Percentiles rank a stretch among this genome's conserved stretches.
Evolutionary conservation across 768 basidiomycete species (phyloP).

Genomic region (Panaeolus papilionaceus): DNA sequence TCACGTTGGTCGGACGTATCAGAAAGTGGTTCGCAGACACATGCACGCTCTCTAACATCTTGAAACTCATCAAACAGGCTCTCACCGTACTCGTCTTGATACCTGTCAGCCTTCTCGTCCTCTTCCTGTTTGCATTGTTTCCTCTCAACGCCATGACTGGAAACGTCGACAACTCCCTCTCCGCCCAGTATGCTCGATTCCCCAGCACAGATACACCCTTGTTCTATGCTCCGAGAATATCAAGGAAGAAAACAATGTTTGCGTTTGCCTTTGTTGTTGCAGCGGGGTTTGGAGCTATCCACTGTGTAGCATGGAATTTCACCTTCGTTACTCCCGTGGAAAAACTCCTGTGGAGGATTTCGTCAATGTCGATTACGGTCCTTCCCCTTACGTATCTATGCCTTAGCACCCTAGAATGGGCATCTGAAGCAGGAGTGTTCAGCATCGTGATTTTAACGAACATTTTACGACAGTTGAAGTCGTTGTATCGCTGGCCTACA

Average conservation of each 20-base stretch:
- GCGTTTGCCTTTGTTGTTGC: constrained; percentile 13
- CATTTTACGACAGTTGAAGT: neutral
- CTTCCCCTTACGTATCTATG: constrained; percentile 15
- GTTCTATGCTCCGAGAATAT: constrained; percentile 20
- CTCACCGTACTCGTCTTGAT: neutral
- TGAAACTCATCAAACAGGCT: neutral
- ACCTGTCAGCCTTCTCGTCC: neutral
- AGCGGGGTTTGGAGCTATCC: constrained; percentile 17
- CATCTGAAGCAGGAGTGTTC: neutral
- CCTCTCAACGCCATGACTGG: constrained; percentile 6
- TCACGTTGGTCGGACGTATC: neutral
- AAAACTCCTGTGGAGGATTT: constrained; percentile 18
- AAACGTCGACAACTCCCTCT: neutral
- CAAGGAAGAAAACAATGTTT: constrained; percentile 11
- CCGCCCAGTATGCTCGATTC: neutral
- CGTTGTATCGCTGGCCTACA: neutral
- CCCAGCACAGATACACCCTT: neutral
- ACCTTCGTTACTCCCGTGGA: constrained; percentile 17
- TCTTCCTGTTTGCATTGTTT: neutral
- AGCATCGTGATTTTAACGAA: neutral
- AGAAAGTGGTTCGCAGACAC: neutral
- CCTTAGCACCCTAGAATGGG: neutral
- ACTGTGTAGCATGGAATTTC: constrained; percentile 16
- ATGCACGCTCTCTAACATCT: neutral
- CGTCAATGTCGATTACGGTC: neutral